Conservation (phyloP, 176 grass and related monocot genomes). For the Avena insularis region DNA sequence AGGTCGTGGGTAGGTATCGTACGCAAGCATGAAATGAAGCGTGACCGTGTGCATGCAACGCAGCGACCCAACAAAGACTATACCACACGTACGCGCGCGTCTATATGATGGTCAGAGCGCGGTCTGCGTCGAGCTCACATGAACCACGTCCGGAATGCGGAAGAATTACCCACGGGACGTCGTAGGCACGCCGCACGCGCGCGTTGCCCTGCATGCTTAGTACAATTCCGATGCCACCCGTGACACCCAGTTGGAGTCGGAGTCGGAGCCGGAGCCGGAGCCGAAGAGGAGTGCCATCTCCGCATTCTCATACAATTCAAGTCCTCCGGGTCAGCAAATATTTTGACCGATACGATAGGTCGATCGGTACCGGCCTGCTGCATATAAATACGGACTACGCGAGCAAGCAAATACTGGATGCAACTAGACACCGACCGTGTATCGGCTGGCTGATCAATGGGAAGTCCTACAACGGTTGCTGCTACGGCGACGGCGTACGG, state of each 20-base stretch:
- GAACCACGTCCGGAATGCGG: slow-evolving; percentile 39
- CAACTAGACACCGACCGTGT: too few species aligned
- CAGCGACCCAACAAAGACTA: neutral
- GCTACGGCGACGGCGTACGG: neutral
- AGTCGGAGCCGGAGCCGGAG: neutral
- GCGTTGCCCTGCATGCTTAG: neutral
- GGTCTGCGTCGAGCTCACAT: slow-evolving; percentile 33
- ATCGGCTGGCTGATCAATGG: neutral
- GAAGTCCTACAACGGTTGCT: too few species aligned
- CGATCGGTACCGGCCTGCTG: neutral
- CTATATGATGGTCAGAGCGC: neutral
- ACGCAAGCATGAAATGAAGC: neutral
- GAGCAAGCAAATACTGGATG: neutral
- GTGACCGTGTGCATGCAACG: neutral
- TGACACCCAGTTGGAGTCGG: neutral
- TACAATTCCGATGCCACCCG: slow-evolving; percentile 11
- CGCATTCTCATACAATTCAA: slow-evolving; percentile 7
- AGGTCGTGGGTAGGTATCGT: neutral
- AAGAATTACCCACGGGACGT: neutral
- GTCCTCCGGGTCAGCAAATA: neutral
- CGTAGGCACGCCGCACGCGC: neutral
- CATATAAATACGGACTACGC: slow-evolving; percentile 22
- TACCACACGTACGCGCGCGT: neutral
- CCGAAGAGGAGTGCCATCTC: neutral
- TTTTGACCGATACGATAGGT: neutral